Evolutionary conservation across 805 yeast genomes (phyloP), one percentile per base, ranked within the genome.

Genomic region (Wickerhamomyces hampshirensis): DNA sequence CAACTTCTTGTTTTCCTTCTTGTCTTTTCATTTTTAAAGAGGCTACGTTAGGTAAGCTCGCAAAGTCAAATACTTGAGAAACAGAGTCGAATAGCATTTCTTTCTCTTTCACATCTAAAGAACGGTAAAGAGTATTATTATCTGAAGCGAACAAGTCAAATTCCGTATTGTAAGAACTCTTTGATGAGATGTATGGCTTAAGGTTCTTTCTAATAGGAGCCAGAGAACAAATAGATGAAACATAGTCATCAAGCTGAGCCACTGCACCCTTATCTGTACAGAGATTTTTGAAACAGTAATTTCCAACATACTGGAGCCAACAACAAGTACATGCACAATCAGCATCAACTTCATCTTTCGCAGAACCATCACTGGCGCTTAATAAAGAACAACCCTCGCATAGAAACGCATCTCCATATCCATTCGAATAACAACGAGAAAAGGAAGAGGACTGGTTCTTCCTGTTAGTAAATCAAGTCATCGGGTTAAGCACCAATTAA

Each of bases 371-470:
- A 5, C 15, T 37, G 6, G 23, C n/a, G 5, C 27, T 35, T 2
- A 47, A 49, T 28, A 42, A 39, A 1, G 53, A 48, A 28, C 56
- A 51, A 3, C 58, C 58, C 31, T 53, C 58, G 34, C 56, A 51
- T 23, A 53, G 30, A 21, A 38, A 51, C 8, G 30, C 18, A 33
- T 53, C 56, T 9, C 40, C 31, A 27, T 34, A 51, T 5, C 57
- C 56, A 33, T 40, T 33, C 14, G 38, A 35, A 26, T 51, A 49
- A 31, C 56, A 53, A 7, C 30, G 29, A 11, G 31, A 34, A 30
- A 47, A 45, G 12, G 43, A 34, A 14, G 34, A n/a, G n/a, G 43
- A 38, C 51, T 47, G 14, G 14, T 5, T 18, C 7, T 6, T 8
- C 14, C n/a, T 10, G 14, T 13, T 12, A 26, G 12, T 12, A 26